These are phyloP conservation scores for Quillaja saponaria DNA, from an alignment of 306 rosid genomes.

Conservation along the genomic window DNA sequence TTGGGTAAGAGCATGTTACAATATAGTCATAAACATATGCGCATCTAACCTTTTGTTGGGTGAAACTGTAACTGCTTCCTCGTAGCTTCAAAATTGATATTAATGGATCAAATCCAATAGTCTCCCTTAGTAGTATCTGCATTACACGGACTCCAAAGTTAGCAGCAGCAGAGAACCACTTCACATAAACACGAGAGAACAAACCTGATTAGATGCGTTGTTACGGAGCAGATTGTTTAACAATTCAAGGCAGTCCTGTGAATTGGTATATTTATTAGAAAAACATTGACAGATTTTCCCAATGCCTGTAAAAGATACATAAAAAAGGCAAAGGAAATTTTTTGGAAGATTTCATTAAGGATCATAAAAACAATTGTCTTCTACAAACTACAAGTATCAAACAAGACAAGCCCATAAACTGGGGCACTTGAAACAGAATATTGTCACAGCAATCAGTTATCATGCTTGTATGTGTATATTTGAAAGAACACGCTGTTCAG, in stretches of 20 bases:
- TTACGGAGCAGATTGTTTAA: constrained; percentile 77
- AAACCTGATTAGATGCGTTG: constrained; percentile 85
- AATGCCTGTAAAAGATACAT: constrained; percentile 13
- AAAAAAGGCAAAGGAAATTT: not conserved
- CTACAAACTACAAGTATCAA: constrained; percentile 3
- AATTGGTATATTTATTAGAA: constrained; percentile 28
- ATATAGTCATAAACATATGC: constrained; percentile 33
- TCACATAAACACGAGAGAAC: constrained; percentile 30
- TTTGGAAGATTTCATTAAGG: not conserved
- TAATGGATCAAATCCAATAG: constrained; percentile 80
- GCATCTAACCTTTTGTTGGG: constrained; percentile 91
- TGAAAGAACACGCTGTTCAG: not conserved
- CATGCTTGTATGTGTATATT: not conserved
- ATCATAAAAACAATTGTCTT: constrained; percentile 10
- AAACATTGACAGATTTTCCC: constrained; percentile 19
- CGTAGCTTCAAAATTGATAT: constrained; percentile 73
- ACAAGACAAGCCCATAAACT: constrained; percentile 9
- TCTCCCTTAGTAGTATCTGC: constrained; percentile 87
- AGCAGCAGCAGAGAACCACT: constrained; percentile 23
- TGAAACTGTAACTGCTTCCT: constrained; percentile 71
- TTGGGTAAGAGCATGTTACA: constrained; percentile 31
- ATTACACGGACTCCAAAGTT: constrained; percentile 24
- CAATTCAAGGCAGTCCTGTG: constrained; percentile 90
- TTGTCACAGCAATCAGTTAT: not conserved
- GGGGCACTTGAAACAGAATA: constrained; percentile 2